Conservation (phyloP, 2,329 filamentous ascomycete genomes). For the Cryphonectria japonica region DNA sequence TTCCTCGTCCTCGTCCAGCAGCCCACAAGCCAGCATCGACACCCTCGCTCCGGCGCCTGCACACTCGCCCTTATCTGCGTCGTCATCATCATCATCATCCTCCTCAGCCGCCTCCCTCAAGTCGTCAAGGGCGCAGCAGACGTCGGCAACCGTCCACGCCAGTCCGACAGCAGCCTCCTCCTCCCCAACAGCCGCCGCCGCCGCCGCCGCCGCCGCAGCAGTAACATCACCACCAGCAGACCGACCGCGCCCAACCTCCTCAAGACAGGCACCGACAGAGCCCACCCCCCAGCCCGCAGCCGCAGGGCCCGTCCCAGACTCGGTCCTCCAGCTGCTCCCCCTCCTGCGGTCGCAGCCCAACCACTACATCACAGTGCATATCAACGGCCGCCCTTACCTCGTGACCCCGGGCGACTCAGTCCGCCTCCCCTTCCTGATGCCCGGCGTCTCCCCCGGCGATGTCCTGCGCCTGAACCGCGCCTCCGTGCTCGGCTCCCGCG, state of each 20-base stretch:
- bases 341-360: slow-evolving; percentile 72
- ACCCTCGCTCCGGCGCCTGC: slow-evolving; percentile 19
- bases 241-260: slow-evolving; percentile 47
- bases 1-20: slow-evolving; percentile 19
- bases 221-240: neutral
- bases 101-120: neutral
- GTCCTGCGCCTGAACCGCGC: slow-evolving; percentile 87
- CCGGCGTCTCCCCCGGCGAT: slow-evolving; percentile 77
- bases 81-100: neutral
- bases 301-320: slow-evolving; percentile 52
- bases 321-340: slow-evolving; percentile 66
- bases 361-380: slow-evolving; percentile 80
- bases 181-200: neutral
- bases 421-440: slow-evolving; percentile 80
- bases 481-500: slow-evolving; percentile 78
- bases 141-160: slow-evolving; percentile 16
- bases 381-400: slow-evolving; percentile 80
- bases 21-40: slow-evolving; percentile 26
- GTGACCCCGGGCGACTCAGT: slow-evolving; percentile 75
- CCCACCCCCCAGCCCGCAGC: slow-evolving; percentile 39
- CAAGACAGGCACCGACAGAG: slow-evolving; percentile 55
- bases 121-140: slow-evolving; percentile 19
- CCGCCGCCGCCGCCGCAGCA: slow-evolving; percentile 4
- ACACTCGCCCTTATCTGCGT: slow-evolving; percentile 1
- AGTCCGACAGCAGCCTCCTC: neutral